These are phyloP conservation scores for Fusarium staphyleae DNA, from an alignment of 2,329 filamentous ascomycete genomes.

Conservation along the genomic window DNA sequence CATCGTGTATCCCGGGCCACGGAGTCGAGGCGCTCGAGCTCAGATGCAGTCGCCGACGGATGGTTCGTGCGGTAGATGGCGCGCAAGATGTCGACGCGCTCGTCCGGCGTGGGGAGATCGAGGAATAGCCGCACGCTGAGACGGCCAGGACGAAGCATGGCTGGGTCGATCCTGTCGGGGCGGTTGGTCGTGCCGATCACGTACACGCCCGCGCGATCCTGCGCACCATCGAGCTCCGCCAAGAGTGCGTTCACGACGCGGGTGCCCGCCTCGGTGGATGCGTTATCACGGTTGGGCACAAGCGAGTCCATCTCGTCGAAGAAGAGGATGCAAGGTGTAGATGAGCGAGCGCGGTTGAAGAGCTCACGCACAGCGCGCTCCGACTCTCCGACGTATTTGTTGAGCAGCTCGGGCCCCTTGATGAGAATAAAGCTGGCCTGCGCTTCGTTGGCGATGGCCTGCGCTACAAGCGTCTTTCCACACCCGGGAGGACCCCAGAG, in stretches of 20 bases:
- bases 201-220: conserved; percentile 83
- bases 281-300: conserved; percentile 81
- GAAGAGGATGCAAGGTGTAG: conserved; percentile 92
- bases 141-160: conserved; percentile 90
- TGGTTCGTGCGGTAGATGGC: conserved; percentile 65
- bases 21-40: conserved; percentile 61
- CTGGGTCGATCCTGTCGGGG: conserved; percentile 94
- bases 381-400: conserved; percentile 97
- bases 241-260: conserved; percentile 95
- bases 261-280: conserved; percentile 80
- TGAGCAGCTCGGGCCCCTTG: conserved; percentile 93
- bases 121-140: conserved; percentile 90
- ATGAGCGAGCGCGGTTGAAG: conserved; percentile 85
- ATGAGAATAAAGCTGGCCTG: conserved; percentile 98
- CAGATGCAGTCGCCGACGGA: conserved; percentile 50
- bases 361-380: conserved; percentile 92
- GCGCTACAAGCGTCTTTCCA: conserved; percentile 94
- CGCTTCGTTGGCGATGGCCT: conserved; percentile 93
- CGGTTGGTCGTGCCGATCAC: conserved; percentile 95
- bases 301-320: conserved; percentile 97
- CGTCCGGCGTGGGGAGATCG: conserved; percentile 78
- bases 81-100: conserved; percentile 84
- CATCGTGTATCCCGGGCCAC: conserved; percentile 74
- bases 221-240: conserved; percentile 90
- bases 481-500: conserved; percentile 98